Base-by-base conservation (phyloP, 1,284 basidiomycete genomes). In the Quambalaria eucalypti region DNA sequence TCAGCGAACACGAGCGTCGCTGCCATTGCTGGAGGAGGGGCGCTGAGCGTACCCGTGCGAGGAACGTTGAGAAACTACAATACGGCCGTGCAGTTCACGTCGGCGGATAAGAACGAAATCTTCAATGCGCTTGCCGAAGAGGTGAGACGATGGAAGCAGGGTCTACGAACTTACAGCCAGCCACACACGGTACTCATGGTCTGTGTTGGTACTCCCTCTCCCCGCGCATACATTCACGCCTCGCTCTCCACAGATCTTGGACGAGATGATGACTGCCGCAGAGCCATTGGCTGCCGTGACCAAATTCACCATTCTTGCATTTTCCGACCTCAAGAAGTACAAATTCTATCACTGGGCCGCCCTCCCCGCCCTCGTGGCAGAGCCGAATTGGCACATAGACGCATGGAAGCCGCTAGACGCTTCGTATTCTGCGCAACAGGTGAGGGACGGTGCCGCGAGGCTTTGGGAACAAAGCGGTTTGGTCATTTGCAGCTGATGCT, bases 331-430 rank as follows among this genome's bases (percentile, higher is more conserved):
- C 57, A 98, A 98, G 80, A 96, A 93, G 77, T 97, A 93, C 80
- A 87, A 87, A 62, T 97, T 90, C 76, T 91, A 87, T 74, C 96
- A 98, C 77, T 97, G 93, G 92, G 96, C 96, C 69, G 88, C 88
- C 0, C 95, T 96, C 76, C 95, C 95, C 0, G 90, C 90, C 0
- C 84, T 97, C 55, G 83, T 87, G 0, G 81, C 62, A 1, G 62
- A 62, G 33, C 68, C 71, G 0, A 54, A 60, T 2, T 74, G 72
- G 72, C 84, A 90, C 77, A 82, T 90, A 55, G 77, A 79, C 39
- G 36, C 16, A 14, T 39, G 36, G 36, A 39, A 10, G 36, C 16
- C 5, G 5, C 36, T 39, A 21, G 16, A 39, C 16, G 36, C 16
- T 5, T 14, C 16, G 36, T 39, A 21, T 14, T 5, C 25, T 5